Evolutionary conservation across 1,284 basidiomycete genomes (phyloP), one percentile per base, ranked within the genome.

Genomic region (Cryptococcus sp.): DNA sequence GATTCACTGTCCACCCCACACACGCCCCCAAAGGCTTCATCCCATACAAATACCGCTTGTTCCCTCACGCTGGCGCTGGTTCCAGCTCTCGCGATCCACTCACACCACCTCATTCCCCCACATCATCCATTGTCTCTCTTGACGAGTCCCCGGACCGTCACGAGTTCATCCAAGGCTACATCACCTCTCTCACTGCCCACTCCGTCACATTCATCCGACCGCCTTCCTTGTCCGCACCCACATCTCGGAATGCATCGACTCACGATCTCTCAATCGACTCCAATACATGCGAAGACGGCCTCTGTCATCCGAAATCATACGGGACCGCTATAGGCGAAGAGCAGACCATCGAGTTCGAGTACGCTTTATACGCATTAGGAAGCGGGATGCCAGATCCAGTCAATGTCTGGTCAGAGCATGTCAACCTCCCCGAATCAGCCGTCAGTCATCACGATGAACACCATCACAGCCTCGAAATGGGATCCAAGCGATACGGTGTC

Each of bases 11-110:
- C 17, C 57, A 80, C 7, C 75, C 79, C 5, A 63, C 76, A 7
- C 80, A 80, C 48, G 80, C 80, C 43, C 73, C 81, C 39, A 82
- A 82, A 62, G 79, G 75, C 13, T 87, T 90, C 75, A 84, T 89
- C 63, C 87, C 89, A 0, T 88, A 86, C 72, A 78, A 77, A 57
- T 83, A 81, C 64, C 60, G 83, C 54, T 82, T 83, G n/a, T 45
- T 50, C 39, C 10, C 49, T 13, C 38, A 22, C 35, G 41, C 50
- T 35, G 51, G 48, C 35, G 38, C 48, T 19, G 16, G 38, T 3
- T 39, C 41, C 20, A 42, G 50, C 39, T 49, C 57, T 17, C 38
- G 48, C 35, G 52, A 55, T 30, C 58, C 57, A 6, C 52, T 60
- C 15, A 63, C 68, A 13, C 63, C 63, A 16, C 65, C 65, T 39